These are phyloP conservation scores for Cryptococcus amylolentus DNA, from an alignment of 1,284 basidiomycete species.

Conservation along the genomic window DNA sequence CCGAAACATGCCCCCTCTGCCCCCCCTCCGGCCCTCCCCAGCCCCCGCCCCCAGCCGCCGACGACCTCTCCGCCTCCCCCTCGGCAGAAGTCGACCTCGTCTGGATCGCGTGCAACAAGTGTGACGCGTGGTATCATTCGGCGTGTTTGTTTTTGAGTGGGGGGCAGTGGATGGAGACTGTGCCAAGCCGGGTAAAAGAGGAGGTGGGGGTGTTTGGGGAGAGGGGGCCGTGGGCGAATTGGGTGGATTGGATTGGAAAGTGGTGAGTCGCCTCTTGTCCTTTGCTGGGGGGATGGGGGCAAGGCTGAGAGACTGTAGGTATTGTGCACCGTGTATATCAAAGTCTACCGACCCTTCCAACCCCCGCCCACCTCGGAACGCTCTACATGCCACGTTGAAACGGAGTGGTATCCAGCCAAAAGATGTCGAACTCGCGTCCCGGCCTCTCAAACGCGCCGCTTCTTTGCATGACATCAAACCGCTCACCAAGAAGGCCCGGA, in stretches of 20 bases:
- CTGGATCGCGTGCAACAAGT: slow-evolving; percentile 48
- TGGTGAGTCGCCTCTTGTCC: slow-evolving; percentile 30
- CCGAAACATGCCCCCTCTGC: slow-evolving; percentile 21
- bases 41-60: slow-evolving; percentile 3
- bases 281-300: background rate
- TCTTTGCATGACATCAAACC: background rate
- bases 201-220: slow-evolving; percentile 19
- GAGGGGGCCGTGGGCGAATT: slow-evolving; percentile 35
- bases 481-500: slow-evolving; percentile 5
- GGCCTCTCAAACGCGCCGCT: slow-evolving; percentile 6
- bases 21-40: slow-evolving; percentile 10
- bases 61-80: background rate
- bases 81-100: slow-evolving; percentile 17
- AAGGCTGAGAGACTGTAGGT: slow-evolving; percentile 18
- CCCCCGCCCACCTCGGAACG: slow-evolving; percentile 27
- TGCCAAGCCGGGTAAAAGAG: slow-evolving; percentile 27
- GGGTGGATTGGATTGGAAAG: slow-evolving; percentile 36
- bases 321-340: slow-evolving; percentile 32
- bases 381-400: slow-evolving; percentile 32
- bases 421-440: background rate
- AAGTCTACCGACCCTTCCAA: slow-evolving; percentile 23
- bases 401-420: slow-evolving; percentile 9
- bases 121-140: slow-evolving; percentile 44
- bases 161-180: slow-evolving; percentile 11
- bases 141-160: slow-evolving; percentile 31